Conservation (phyloP, 345 rosid species). For the Lumnitzera littorea region DNA sequence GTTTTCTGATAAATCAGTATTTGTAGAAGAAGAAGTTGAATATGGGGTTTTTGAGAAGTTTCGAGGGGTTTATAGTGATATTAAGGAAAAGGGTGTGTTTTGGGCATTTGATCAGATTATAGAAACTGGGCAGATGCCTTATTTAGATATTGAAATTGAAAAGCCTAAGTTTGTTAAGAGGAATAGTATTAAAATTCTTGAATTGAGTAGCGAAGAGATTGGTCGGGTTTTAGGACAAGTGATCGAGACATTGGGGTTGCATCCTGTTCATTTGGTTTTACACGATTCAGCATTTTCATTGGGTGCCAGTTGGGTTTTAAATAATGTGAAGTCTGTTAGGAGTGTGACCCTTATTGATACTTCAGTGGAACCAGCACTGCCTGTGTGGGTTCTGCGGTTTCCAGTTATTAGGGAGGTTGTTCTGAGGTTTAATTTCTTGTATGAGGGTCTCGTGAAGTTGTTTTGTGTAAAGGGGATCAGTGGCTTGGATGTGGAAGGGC, state of each 20-base stretch:
- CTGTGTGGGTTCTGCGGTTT: slow-evolving; percentile 44
- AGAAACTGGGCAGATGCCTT: slow-evolving; percentile 89
- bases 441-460: slow-evolving; percentile 39
- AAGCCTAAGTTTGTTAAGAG: slow-evolving; percentile 26
- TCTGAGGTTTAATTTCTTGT: slow-evolving; percentile 38
- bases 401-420: slow-evolving; percentile 56
- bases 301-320: slow-evolving; percentile 65
- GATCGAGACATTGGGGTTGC: slow-evolving; percentile 57
- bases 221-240: slow-evolving; percentile 64
- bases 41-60: slow-evolving; percentile 51
- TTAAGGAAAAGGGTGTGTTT: slow-evolving; percentile 78
- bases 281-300: slow-evolving; percentile 80
- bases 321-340: slow-evolving; percentile 42
- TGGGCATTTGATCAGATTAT: slow-evolving; percentile 92
- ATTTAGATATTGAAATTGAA: slow-evolving; percentile 40
- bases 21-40: slow-evolving; percentile 52
- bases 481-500: slow-evolving; percentile 46
- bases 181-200: slow-evolving; percentile 46
- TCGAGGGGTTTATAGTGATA: slow-evolving; percentile 55
- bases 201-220: slow-evolving; percentile 59
- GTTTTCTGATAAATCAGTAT: slow-evolving; percentile 66
- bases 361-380: slow-evolving; percentile 56
- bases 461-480: slow-evolving; percentile 52
- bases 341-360: slow-evolving; percentile 81
- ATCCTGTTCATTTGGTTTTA: slow-evolving; percentile 79